Base-by-base conservation (phyloP, 2,329 filamentous ascomycete genomes). In the Dactylellina haptotyla region DNA sequence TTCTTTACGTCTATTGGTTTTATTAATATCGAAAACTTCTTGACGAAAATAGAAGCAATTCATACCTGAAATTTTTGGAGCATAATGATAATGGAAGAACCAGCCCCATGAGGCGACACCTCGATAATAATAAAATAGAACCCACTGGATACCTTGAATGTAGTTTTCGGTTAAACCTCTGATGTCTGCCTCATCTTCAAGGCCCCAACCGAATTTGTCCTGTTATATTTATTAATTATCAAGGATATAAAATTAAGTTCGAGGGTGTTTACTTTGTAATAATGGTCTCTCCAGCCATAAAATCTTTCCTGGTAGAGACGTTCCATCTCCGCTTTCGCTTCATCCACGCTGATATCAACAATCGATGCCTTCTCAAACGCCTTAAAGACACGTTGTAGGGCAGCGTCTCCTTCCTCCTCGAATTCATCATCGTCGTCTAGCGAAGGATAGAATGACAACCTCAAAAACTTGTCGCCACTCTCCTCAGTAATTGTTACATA, bases 101-200 rank as follows among this genome's bases (percentile, higher is more conserved):
- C 95, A 99, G 12, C 95, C 93, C 95, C 95, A 99, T 10, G 94
- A 98, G 14, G 92, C 95, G 72, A 99, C 95, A 75, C 95, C 95
- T 61, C 90, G 89, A 82, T 99, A 99, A 82, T 99, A 99, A 83
- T 99, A 99, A 81, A 90, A 97, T 54, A 99, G 84, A 45, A 99
- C 95, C 96, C 95, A 99, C 80, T 99, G 95, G 73, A 99, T 83
- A 74, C 95, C 95, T 82, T 99, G 92, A 4, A 99, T 93, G 78
- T 99, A 99, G 82, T 98, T 99, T 81, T 98, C 93, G 25, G 92
- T 90, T 73, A 99, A 84, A 76, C 90, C 89, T 61, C 85, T 89
- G 79, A 98, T 85, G 80, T 96, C 92, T 41, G 88, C 88, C 76
- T 94, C 89, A 77, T 92, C 90, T 51, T 92, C 89, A 9, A 90